Conservation (phyloP, 495 filamentous ascomycete species). For the Xylaria grammica region DNA sequence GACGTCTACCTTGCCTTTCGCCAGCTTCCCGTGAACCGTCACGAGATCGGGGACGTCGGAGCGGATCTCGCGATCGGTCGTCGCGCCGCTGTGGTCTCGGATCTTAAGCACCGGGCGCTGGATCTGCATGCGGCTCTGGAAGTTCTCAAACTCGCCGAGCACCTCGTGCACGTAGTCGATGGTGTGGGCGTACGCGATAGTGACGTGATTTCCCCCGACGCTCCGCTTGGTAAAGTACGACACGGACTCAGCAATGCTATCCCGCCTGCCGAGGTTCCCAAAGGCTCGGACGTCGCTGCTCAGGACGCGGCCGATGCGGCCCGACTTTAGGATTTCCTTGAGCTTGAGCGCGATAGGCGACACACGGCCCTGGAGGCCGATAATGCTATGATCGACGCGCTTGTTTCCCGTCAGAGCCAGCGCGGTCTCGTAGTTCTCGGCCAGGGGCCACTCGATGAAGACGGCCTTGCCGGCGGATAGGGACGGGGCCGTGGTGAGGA, state of each 20-base stretch:
- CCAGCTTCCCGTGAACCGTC: conserved; percentile 50
- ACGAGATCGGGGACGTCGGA: conserved; percentile 55
- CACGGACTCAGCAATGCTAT: conserved; percentile 35
- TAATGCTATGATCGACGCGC: conserved; percentile 48
- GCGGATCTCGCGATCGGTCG: conserved; percentile 33
- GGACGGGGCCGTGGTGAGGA: conserved; percentile 38
- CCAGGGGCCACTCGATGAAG: conserved; percentile 65
- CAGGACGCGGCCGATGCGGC: conserved; percentile 59
- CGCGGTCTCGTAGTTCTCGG: conserved; percentile 40
- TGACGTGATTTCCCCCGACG: conserved; percentile 57
- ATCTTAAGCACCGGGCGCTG: conserved; percentile 51
- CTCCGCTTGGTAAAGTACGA: conserved; percentile 51
- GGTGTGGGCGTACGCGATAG: conserved; percentile 58
- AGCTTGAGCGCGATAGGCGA: conserved; percentile 51
- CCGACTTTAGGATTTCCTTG: conserved; percentile 50
- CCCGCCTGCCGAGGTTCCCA: conserved; percentile 44
- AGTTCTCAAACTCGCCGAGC: conserved; percentile 49
- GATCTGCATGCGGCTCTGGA: conserved; percentile 49
- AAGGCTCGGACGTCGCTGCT: conserved; percentile 54
- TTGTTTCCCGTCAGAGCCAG: conserved; percentile 50
- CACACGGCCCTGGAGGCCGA: conserved; percentile 58
- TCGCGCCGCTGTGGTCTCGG: conserved; percentile 29
- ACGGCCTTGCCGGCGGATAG: conserved; percentile 62
- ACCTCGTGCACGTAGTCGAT: conserved; percentile 48
- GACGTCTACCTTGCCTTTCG: conserved; percentile 27